Base-by-base conservation (phyloP, 2,329 filamentous ascomycete species). In the Apiospora malaysiana region DNA sequence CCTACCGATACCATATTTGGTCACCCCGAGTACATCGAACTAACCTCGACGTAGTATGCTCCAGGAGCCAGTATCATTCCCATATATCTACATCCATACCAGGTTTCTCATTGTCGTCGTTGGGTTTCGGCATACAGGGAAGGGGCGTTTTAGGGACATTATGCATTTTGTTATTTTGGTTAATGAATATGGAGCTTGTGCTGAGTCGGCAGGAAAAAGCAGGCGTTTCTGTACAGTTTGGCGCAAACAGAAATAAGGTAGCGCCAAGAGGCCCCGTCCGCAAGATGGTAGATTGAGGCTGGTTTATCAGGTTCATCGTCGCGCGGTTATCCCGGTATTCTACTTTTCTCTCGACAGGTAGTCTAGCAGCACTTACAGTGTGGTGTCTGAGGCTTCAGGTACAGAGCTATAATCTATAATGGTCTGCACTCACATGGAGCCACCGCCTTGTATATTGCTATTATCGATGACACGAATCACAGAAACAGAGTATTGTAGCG, bases 201-300 rank as follows among this genome's bases (percentile, higher is more conserved):
- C 32, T 40, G 18, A 63, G 56, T n/a, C 8, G 56, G 56, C 32
- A 59, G 56, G 27, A 4, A n/a, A 63, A 63, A 12, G 45, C 56
- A 40, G 56, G 56, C 56, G 56, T 63, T 63, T 63, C 56, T 63
- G 32, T 63, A 27, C 56, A 40, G 37, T 40, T 63, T n/a, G 56
- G 32, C 56, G 21, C 42, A 63, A 40, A 12, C 32, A 40, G 32
- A 23, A 37, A 40, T 40, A n/a, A 40, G 56, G 9, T n/a, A 63
- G 56, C 32, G 40, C 56, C 42, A 45, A 45, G 21, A 63, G 32
- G 10, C 9, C 18, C n/a, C 32, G 56, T 14, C 56, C 56, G 18
- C 32, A 40, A 4, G 18, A 63, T 14, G 56, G 56, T 37, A 63
- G 18, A 63, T 40, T 23, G 56, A 63, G 18, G 56, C 21, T 18